Base-by-base conservation (phyloP, 2,329 filamentous ascomycete species). In the Hymenotorrendiella dingleyae region DNA sequence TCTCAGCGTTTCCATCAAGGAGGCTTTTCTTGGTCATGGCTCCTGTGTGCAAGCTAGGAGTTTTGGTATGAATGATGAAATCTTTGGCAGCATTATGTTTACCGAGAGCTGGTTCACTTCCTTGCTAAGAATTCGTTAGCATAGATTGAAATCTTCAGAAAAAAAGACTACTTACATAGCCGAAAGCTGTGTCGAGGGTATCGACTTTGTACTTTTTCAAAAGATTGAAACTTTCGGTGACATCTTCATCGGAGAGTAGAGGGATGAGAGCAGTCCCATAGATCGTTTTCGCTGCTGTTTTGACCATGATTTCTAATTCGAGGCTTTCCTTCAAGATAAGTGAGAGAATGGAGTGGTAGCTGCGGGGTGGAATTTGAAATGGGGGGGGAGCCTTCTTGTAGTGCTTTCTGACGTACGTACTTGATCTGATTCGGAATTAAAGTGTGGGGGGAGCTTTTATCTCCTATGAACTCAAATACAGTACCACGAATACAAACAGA, bases 51-150 rank as follows among this genome's bases (percentile, higher is more conserved):
- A 55, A 51, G 6, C 47, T 51, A 1, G 52, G 47, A 11, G 56
- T 51, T 40, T 61, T 59, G 1, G 56, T 60, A 16, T 55, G 47
- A 19, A 61, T 52, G 11, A 28, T 51, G 27, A 56, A 56, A 8
- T 41, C 32, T 40, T 53, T 52, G 26, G 53, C 43, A 8, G 54
- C 54, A 10, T 40, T 46, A 11, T 33, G 22, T 21, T 52, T 48
- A 5, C 50, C 49, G 6, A 61, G 45, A 9, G 49, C 36, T 6
- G 20, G 28, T 42, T 60, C 58, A 36, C 54, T 59, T 17, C 44
- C 47, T 33, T 22, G 11, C 56, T 57, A 23, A 23, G 19, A 11
- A 19, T 12, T 40, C n/a, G 29, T 40, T 34, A 40, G 29, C 12
- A 41, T 6, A 5, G 12, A 20, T 29, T 27, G 12, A 4, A n/a